A percentile compares a stretch with the other conserved stretches of the same genome.
Evolutionary conservation across 768 basidiomycete genomes (phyloP).

Genomic region (Pleurotus ostreatus): DNA sequence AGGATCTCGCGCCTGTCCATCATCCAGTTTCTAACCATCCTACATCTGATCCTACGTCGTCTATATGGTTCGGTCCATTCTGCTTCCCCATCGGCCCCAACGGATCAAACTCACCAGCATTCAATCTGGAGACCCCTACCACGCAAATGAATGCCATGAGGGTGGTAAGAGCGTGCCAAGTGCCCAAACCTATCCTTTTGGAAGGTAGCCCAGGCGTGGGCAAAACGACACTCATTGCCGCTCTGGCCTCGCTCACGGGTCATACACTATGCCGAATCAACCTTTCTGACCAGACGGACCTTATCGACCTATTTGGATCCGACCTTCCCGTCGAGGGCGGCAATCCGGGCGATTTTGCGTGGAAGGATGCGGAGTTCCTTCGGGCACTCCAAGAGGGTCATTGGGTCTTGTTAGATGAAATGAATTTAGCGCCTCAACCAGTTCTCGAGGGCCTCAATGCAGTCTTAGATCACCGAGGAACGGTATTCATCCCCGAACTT

Average conservation of each 20-base stretch:
- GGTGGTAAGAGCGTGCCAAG: conserved; percentile 84
- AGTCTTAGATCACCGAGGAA: conserved; percentile 91
- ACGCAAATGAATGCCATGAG: conserved; percentile 85
- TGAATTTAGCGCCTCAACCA: conserved; percentile 97
- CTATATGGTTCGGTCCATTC: conserved; percentile 71
- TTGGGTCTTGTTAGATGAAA: conserved; percentile 98
- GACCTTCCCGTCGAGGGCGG: conserved; percentile 95
- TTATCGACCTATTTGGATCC: conserved; percentile 93
- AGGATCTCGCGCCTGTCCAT: conserved; percentile 49
- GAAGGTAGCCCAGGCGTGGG: conserved; percentile 99
- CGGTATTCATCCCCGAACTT: conserved; percentile 92
- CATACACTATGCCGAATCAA: conserved; percentile 89
- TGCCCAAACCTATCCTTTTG: conserved; percentile 86
- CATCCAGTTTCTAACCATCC: conserved; percentile 18
- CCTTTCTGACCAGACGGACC: conserved; percentile 95
- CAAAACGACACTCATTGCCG: conserved; percentile 90
- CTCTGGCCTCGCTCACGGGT: conserved; percentile 77
- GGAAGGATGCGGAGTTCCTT: conserved; percentile 97
- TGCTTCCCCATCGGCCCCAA: conserved; percentile 57
- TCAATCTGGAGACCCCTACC: conserved; percentile 87
- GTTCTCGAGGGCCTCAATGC: conserved; percentile 97
- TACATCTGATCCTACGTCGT: conserved; percentile 27
- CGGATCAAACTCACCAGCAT: conserved; percentile 34
- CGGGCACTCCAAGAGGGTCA: conserved; percentile 91
- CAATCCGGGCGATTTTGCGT: conserved; percentile 86